phyloP scores from a whole-genome alignment of 1,284 basidiomycete species.

The Serendipita sp. region DNA sequence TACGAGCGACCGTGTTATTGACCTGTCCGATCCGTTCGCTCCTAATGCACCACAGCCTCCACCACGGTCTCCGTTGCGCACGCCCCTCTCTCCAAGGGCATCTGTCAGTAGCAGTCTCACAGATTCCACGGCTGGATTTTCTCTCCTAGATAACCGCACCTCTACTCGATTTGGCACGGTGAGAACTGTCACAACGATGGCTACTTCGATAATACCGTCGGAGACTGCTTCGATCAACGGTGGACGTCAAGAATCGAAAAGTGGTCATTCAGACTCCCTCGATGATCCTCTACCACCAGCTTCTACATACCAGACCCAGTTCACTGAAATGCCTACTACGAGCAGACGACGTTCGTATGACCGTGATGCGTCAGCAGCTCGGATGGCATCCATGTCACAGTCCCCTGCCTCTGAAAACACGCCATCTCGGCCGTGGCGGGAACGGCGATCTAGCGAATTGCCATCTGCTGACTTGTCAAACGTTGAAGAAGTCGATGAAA shows the following conservation, averaged over 20 bases:
- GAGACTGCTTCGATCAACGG: conserved; percentile 1
- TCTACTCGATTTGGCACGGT: conserved; percentile 59
- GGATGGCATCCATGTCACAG: conserved; percentile 2
- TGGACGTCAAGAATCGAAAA: neutral
- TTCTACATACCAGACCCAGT: neutral
- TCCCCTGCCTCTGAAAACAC: conserved; percentile 7
- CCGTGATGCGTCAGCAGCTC: conserved; percentile 10
- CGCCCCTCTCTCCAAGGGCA: conserved; percentile 21
- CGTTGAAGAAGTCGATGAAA: conserved; percentile 54
- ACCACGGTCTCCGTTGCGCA: conserved; percentile 40
- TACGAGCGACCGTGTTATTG: neutral
- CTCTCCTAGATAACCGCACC: conserved; percentile 40
- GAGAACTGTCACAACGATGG: conserved; percentile 59
- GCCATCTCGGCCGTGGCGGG: conserved; percentile 23
- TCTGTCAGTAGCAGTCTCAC: conserved; percentile 29
- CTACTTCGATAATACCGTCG: conserved; percentile 41
- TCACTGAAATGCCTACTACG: conserved; percentile 8
- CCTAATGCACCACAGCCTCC: conserved; percentile 22
- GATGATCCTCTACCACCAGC: neutral
- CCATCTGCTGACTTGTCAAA: conserved; percentile 44
- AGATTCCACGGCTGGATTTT: conserved; percentile 38
- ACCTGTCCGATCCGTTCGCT: conserved; percentile 10
- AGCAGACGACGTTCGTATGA: conserved; percentile 9
- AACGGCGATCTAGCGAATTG: conserved; percentile 45
- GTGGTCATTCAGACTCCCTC: neutral